Percentiles rank a stretch among this genome's conserved stretches.
These are phyloP conservation scores for Cymodocea nodosa DNA, from an alignment of 116 monocot genomes.

Conservation along the genomic window DNA sequence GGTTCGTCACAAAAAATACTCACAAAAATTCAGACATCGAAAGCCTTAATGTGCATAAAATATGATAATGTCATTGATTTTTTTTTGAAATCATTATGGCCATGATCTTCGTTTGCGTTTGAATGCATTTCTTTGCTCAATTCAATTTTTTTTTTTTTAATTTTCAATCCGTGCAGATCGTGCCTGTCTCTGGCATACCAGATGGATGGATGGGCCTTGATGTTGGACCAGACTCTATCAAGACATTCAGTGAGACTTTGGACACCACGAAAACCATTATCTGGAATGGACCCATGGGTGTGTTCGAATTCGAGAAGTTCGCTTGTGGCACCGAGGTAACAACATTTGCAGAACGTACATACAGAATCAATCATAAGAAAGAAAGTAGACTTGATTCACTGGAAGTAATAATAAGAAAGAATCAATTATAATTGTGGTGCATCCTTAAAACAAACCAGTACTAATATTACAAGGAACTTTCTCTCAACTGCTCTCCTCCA, in stretches of 20 bases:
- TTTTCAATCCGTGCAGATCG: slow-evolving; percentile 15
- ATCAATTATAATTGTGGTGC: too few relatives aligned
- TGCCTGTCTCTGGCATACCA: slow-evolving; percentile 52
- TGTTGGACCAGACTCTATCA: slow-evolving; percentile 60
- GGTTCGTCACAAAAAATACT: background rate
- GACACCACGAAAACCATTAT: slow-evolving; percentile 49
- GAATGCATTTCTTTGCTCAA: background rate
- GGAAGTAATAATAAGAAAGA: too few relatives aligned
- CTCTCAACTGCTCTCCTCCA: too few relatives aligned
- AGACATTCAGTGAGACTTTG: slow-evolving; percentile 40
- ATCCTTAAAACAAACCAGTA: too few relatives aligned
- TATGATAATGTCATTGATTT: too few relatives aligned
- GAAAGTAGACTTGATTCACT: too few relatives aligned
- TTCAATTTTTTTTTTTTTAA: too few relatives aligned
- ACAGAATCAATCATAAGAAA: too few relatives aligned
- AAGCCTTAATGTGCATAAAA: background rate
- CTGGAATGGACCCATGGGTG: slow-evolving; percentile 79
- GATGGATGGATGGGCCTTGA: slow-evolving; percentile 83
- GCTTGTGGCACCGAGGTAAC: slow-evolving; percentile 59
- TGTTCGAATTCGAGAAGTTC: slow-evolving; percentile 68
- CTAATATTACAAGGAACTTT: too few relatives aligned
- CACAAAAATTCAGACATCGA: background rate
- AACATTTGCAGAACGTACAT: background rate
- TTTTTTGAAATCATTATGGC: background rate
- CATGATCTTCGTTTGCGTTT: background rate